Percentiles rank a stretch among this genome's conserved stretches.
Conservation (phyloP, 768 basidiomycete genomes). For the Lactarius indigo region DNA sequence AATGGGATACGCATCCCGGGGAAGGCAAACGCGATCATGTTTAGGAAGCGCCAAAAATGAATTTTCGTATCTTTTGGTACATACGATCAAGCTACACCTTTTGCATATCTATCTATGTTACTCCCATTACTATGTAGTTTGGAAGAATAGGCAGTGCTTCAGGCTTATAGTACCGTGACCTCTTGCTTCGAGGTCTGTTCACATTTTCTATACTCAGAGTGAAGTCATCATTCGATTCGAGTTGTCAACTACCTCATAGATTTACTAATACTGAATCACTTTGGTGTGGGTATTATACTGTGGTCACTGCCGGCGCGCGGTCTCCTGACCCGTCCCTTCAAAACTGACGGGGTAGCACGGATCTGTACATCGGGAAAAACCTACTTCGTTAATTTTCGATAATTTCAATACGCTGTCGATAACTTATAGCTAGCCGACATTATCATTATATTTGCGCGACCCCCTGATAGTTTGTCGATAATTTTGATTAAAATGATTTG, state of each 20-base stretch:
- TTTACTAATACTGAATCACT: too few relatives aligned
- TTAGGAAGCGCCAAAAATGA: slow-evolving; percentile 25
- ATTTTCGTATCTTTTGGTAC: not conserved
- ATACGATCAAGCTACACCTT: not conserved
- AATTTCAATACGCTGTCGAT: too few relatives aligned
- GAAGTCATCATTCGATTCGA: not conserved
- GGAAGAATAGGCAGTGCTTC: not conserved
- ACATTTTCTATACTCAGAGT: not conserved
- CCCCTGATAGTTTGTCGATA: too few relatives aligned
- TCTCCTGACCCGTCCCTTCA: too few relatives aligned
- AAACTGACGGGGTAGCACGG: slow-evolving; percentile 1
- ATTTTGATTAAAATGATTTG: too few relatives aligned
- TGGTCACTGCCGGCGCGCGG: too few relatives aligned
- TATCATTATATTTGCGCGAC: too few relatives aligned
- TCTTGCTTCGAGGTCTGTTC: not conserved
- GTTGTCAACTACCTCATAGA: not conserved
- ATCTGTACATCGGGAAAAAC: too few relatives aligned
- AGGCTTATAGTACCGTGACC: not conserved
- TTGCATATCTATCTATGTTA: not conserved
- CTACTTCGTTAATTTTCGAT: too few relatives aligned
- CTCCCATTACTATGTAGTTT: not conserved
- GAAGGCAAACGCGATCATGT: slow-evolving; percentile 24
- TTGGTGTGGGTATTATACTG: too few relatives aligned
- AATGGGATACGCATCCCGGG: slow-evolving; percentile 9
- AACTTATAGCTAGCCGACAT: too few relatives aligned